These are phyloP conservation scores for Daedalea quercina DNA, from an alignment of 768 basidiomycete species.

Conservation along the genomic window DNA sequence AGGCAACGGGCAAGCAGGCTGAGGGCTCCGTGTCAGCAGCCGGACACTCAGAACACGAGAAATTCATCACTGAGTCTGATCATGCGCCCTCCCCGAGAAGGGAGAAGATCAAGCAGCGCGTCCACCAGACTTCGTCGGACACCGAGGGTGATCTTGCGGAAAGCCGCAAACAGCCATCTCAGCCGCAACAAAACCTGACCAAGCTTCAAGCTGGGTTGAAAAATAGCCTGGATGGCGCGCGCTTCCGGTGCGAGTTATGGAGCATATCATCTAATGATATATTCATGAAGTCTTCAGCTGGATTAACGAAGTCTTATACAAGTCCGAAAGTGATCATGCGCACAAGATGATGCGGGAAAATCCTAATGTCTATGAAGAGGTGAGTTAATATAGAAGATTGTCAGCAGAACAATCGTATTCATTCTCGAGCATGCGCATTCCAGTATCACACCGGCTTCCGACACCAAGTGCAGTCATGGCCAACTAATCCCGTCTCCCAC, in stretches of 20 bases:
- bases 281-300: too few relatives aligned
- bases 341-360: slow-evolving; percentile 80
- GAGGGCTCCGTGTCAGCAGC: background rate
- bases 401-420: background rate
- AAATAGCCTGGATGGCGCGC: slow-evolving; percentile 77
- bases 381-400: too few relatives aligned
- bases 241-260: slow-evolving; percentile 53
- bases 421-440: background rate
- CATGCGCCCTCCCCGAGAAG: background rate
- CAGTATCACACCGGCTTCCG: slow-evolving; percentile 94
- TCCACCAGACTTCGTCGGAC: background rate
- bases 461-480: slow-evolving; percentile 89
- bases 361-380: slow-evolving; percentile 77
- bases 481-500: slow-evolving; percentile 84
- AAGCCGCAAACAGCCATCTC: background rate
- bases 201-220: slow-evolving; percentile 73
- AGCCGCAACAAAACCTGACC: slow-evolving; percentile 37
- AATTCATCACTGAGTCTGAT: too few relatives aligned
- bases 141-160: background rate
- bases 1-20: background rate
- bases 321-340: slow-evolving; percentile 70
- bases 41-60: background rate
- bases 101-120: background rate
- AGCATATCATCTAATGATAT: slow-evolving; percentile 10
- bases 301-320: slow-evolving; percentile 92